Evolutionary conservation across 192 early-diverging fungal species (phyloP).

Genomic region (Dissophora globulifera): DNA sequence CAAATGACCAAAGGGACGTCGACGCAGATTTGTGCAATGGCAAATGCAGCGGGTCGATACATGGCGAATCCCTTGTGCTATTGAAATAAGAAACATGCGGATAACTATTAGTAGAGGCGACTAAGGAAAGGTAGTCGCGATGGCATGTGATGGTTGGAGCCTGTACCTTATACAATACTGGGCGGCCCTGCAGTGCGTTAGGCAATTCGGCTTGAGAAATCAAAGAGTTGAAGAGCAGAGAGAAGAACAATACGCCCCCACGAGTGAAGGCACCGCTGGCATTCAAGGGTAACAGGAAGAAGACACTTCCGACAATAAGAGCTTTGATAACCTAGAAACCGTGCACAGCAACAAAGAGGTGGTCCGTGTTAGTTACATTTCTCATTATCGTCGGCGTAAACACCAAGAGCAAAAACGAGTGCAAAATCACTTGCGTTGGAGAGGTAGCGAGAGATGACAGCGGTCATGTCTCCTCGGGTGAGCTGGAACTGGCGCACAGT

Average conservation of each 20-base stretch:
- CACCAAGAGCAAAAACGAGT: too few relatives aligned
- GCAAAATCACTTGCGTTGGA: constrained; percentile 13
- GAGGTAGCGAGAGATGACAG: constrained; percentile 63
- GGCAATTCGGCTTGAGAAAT: constrained; percentile 77
- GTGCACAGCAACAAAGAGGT: constrained; percentile 57
- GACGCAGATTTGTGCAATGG: constrained; percentile 62
- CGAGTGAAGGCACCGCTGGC: constrained; percentile 79
- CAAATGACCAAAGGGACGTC: constrained; percentile 62
- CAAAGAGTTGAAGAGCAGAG: constrained; percentile 61
- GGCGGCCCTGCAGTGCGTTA: constrained; percentile 74
- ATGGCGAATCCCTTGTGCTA: constrained; percentile 76
- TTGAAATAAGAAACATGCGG: background rate
- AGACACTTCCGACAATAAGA: constrained; percentile 77
- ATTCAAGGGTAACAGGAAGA: constrained; percentile 66
- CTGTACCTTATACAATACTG: constrained; percentile 75
- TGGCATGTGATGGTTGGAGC: too few relatives aligned
- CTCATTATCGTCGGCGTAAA: too few relatives aligned
- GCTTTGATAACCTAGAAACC: constrained; percentile 63
- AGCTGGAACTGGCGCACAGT: constrained; percentile 74
- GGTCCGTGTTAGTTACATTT: background rate
- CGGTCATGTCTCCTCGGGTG: constrained; percentile 61
- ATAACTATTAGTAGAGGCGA: too few relatives aligned
- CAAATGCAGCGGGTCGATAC: constrained; percentile 69
- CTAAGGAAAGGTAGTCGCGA: too few relatives aligned
- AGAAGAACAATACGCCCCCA: constrained; percentile 81